A percentile compares a stretch with the other conserved stretches of the same genome.
Conservation (phyloP, 495 filamentous ascomycete genomes). For the Viridothelium virens region DNA sequence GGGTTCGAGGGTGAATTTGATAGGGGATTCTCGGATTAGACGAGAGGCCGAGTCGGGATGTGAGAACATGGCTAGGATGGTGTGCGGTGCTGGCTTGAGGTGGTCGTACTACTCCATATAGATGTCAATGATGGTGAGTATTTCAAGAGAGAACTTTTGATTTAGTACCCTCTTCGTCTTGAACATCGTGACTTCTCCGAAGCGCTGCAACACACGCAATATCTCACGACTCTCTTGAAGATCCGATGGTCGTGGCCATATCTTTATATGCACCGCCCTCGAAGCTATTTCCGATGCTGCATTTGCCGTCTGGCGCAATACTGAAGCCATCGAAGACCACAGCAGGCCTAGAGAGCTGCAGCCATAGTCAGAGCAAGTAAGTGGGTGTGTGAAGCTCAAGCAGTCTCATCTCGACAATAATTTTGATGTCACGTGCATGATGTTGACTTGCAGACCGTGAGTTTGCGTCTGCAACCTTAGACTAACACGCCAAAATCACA, state of each 20-base stretch:
- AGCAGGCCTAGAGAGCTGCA: neutral
- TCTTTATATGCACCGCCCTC: constrained; percentile 51
- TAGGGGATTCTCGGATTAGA: constrained; percentile 2
- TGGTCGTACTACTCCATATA: constrained; percentile 34
- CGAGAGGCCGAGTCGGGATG: constrained; percentile 8
- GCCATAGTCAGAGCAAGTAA: no score
- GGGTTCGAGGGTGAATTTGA: constrained; percentile 1
- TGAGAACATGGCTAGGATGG: constrained; percentile 37
- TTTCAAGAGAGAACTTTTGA: neutral
- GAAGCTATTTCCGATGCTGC: constrained; percentile 12
- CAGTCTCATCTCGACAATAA: neutral
- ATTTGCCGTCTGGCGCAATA: constrained; percentile 16
- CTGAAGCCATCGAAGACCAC: constrained; percentile 5
- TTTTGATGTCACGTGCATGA: no score
- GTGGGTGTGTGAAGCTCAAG: neutral
- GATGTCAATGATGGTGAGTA: neutral
- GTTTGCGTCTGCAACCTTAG: no score
- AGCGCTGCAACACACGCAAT: constrained; percentile 60
- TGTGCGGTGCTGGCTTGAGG: constrained; percentile 31
- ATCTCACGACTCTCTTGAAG: constrained; percentile 67
- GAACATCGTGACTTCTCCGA: constrained; percentile 71
- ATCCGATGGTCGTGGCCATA: constrained; percentile 53
- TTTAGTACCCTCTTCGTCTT: constrained; percentile 53
- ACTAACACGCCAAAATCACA: no score
- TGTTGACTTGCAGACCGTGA: no score